phyloP scores from a whole-genome alignment of 2,329 filamentous ascomycete genomes.

The Colletotrichum sp. region DNA sequence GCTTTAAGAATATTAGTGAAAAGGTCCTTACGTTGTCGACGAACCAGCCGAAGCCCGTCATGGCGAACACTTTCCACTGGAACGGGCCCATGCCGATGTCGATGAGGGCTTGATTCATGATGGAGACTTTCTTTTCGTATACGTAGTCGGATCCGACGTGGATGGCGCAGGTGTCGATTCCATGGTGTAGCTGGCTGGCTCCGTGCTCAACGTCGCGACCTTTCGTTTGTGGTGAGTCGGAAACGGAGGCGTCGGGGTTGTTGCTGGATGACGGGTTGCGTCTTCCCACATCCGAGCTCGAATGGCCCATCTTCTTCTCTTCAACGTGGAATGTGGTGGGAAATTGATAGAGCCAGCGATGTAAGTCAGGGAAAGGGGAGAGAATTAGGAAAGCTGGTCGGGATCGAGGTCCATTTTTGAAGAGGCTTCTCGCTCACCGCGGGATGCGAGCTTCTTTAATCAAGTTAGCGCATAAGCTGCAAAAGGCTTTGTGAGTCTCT shows the following conservation, averaged over 20 bases:
- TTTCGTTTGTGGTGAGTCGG: background rate
- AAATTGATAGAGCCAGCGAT: no score
- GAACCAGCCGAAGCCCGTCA: conserved; percentile 31
- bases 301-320: background rate
- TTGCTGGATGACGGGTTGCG: background rate
- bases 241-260: background rate
- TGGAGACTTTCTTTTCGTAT: conserved; percentile 26
- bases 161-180: conserved; percentile 24
- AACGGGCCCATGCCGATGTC: conserved; percentile 27
- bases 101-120: conserved; percentile 29
- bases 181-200: conserved; percentile 8
- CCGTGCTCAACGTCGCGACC: background rate
- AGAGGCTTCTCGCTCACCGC: background rate
- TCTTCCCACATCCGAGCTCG: background rate
- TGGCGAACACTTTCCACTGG: conserved; percentile 23
- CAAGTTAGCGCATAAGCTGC: background rate
- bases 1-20: no score
- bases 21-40: conserved; percentile 24
- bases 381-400: background rate
- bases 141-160: conserved; percentile 16
- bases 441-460: background rate
- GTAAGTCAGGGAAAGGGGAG: background rate
- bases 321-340: no score
- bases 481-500: background rate
- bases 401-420: background rate